Evolutionary conservation across 179 eudicot species (phyloP), one percentile per base, ranked within the genome.

Genomic region (Silene vulgaris): DNA sequence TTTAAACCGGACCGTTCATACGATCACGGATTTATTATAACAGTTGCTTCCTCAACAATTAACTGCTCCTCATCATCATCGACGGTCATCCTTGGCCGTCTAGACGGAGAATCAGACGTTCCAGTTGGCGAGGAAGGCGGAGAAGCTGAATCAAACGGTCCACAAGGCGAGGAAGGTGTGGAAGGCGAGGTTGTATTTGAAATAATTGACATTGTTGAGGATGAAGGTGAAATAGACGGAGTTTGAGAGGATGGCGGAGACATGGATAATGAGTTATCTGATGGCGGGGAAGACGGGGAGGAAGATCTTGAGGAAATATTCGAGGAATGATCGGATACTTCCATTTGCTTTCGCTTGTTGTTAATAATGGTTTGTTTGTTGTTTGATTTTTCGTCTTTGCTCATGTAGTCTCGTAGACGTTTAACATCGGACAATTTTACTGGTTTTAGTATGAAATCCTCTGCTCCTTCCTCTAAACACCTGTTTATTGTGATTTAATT

Each of bases 391-490:
- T 85, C 89, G 5, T 87, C 90, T 37, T 87, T 89, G 37, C 80
- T 84, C 96, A 93, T 89, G 83, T 84, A 87, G 60, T 84, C 86
- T 74, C 84, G 89, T 14, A 93, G 83, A 17, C 98, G 83, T 64
- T 88, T 87, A 30, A 93, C 97, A 61, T 93, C 95, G 0, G 95
- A 76, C 45, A 89, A 69, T 82, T 91, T 91, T 72, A 93, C 98
- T 8, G 98, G 97, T 69, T 93, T 93, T 40, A 91, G 85, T 48
- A 93, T 88, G 77, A 88, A 93, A 71, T 93, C 98, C 80, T 93
- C 96, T 0, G 98, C 98, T 48, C 98, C 98, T 82, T 91, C 98
- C 82, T 93, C 98, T 77, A 93, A 85, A 82, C 98, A 93, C 63
- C 97, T 93, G 80, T 26, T 17, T 60, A 60, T 16, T 17, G 7